Evolutionary conservation across 768 basidiomycete species (phyloP).

Genomic region (Infundibulicybe gibba): DNA sequence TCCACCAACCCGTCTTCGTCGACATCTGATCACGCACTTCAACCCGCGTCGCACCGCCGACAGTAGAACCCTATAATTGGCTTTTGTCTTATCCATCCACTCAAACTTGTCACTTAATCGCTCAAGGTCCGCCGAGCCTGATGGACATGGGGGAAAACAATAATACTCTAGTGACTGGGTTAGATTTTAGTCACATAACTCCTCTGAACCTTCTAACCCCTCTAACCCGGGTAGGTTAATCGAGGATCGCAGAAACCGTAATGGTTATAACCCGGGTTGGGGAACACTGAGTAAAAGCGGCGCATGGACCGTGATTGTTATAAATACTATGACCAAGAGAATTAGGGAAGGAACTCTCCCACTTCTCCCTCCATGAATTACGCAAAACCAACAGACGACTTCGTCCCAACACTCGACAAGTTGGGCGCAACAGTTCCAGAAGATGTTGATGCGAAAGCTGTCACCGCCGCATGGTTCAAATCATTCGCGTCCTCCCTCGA

Average conservation of each 20-base stretch:
- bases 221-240: conserved; percentile 41
- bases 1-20: no score
- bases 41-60: no score
- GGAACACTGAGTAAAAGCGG: conserved; percentile 12
- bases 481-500: conserved; percentile 11
- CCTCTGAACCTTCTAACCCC: conserved; percentile 49
- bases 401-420: conserved; percentile 17
- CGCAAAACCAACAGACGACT: not conserved
- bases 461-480: conserved; percentile 17
- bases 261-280: conserved; percentile 57
- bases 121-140: no score
- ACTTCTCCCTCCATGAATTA: not conserved
- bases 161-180: conserved; percentile 51
- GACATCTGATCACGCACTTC: no score
- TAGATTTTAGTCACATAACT: conserved; percentile 48
- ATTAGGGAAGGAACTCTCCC: no score
- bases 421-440: conserved; percentile 10
- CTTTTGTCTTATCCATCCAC: no score
- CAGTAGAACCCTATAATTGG: no score
- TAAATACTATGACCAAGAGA: no score
- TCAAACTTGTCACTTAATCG: no score
- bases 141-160: no score
- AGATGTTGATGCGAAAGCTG: conserved; percentile 8
- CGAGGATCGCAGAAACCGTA: conserved; percentile 58
- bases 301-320: no score